phyloP scores from a whole-genome alignment of 805 yeast species.

The Ogataea siamensis region DNA sequence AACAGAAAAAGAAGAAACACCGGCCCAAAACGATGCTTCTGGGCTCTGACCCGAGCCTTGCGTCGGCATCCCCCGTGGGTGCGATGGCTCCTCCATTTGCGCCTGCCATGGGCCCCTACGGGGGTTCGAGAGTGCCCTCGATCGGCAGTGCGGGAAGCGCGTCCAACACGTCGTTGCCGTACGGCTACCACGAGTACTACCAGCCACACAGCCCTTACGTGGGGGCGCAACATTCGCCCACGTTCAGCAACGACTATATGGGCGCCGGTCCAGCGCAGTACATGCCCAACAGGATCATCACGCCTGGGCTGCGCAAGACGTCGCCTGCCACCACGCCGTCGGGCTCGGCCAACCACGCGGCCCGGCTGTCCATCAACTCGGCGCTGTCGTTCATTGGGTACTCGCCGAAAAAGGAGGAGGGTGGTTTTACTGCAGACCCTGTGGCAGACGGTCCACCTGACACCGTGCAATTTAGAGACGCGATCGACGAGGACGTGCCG shows the following conservation, averaged over 20 bases:
- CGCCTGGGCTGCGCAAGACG: slow-evolving; percentile 24
- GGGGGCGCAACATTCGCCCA: slow-evolving; percentile 1
- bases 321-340: slow-evolving; percentile 11
- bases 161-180: slow-evolving; percentile 5
- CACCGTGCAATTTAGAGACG: slow-evolving; percentile 10
- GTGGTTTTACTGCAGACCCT: slow-evolving; percentile 21
- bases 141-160: slow-evolving; percentile 8
- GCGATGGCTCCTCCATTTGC: slow-evolving; percentile 1
- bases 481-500: slow-evolving; percentile 13
- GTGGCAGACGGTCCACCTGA: too few species aligned
- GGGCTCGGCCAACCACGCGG: slow-evolving; percentile 13
- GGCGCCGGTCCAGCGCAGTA: slow-evolving; percentile 9
- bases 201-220: slow-evolving; percentile 4
- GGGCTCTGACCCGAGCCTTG: slow-evolving; percentile 4
- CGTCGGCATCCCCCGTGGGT: slow-evolving; percentile 3
- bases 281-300: slow-evolving; percentile 18
- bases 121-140: slow-evolving; percentile 4
- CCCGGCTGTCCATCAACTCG: slow-evolving; percentile 27
- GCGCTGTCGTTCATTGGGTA: slow-evolving; percentile 24
- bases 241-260: slow-evolving; percentile 5
- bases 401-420: slow-evolving; percentile 17
- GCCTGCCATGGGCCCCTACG: slow-evolving; percentile 6
- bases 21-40: slow-evolving; percentile 25
- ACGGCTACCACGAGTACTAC: slow-evolving; percentile 2
- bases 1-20: slow-evolving; percentile 29